Evolutionary conservation across 2,329 filamentous ascomycete species (phyloP).

Genomic region (Monilinia vaccinii-corymbosi): DNA sequence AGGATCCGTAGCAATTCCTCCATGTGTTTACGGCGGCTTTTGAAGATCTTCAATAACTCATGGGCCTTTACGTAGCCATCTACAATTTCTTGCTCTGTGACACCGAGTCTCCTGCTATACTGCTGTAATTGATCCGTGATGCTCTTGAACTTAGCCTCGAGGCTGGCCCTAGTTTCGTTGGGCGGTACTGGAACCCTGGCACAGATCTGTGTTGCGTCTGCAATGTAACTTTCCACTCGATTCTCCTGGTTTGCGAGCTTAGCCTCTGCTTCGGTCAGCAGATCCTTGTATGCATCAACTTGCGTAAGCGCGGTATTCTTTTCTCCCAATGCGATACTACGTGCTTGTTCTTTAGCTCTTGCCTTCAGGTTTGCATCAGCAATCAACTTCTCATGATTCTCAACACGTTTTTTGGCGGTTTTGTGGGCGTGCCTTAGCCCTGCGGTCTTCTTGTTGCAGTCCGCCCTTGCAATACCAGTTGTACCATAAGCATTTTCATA

Average conservation of each 20-base stretch:
- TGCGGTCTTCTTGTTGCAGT: conserved; percentile 35
- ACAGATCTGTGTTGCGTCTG: conserved; percentile 45
- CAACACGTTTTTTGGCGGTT: conserved; percentile 33
- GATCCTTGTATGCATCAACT: conserved; percentile 39
- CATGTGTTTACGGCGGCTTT: conserved; percentile 38
- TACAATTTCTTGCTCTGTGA: conserved; percentile 55
- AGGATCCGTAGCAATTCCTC: conserved; percentile 35
- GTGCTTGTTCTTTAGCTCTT: conserved; percentile 38
- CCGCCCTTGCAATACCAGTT: conserved; percentile 39
- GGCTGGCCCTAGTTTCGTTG: conserved; percentile 51
- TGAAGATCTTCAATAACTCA: conserved; percentile 34
- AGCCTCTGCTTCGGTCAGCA: conserved; percentile 37
- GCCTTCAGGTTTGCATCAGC: conserved; percentile 48
- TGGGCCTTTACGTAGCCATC: conserved; percentile 35
- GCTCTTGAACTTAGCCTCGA: conserved; percentile 45
- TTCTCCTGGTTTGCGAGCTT: conserved; percentile 40
- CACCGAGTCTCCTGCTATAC: conserved; percentile 50
- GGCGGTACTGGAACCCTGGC: conserved; percentile 53
- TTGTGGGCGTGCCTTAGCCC: conserved; percentile 31
- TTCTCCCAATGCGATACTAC: conserved; percentile 44
- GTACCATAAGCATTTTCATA: conserved; percentile 48
- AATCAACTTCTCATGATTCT: conserved; percentile 35
- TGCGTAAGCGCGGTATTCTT: conserved; percentile 53
- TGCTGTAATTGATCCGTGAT: conserved; percentile 50
- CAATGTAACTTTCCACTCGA: conserved; percentile 44